Evolutionary conservation across 2,329 filamentous ascomycete genomes (phyloP).

Genomic region (Periglandula ipomoeae): DNA sequence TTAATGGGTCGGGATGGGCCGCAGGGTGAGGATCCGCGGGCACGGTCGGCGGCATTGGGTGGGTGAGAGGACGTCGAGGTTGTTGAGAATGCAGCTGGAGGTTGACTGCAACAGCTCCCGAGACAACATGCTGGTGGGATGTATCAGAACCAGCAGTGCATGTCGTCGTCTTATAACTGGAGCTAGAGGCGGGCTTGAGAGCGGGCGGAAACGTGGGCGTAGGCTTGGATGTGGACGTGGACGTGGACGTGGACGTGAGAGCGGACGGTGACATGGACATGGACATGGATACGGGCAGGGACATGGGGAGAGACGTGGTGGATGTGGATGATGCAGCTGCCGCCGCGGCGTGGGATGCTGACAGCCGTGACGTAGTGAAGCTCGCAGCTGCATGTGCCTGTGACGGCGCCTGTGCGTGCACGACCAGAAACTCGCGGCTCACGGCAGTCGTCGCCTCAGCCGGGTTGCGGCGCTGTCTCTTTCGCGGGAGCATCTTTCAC

Average conservation of each 20-base stretch:
- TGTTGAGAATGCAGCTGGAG: not conserved
- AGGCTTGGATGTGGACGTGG: not conserved
- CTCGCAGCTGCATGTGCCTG: not conserved
- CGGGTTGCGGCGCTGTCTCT: constrained; percentile 23
- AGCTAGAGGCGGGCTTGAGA: not conserved
- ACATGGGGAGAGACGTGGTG: not conserved
- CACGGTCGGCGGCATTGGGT: constrained; percentile 5
- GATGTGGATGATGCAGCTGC: not conserved
- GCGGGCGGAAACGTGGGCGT: not conserved
- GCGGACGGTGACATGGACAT: not conserved
- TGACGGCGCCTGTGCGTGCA: constrained; percentile 9
- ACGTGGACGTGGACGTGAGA: not conserved
- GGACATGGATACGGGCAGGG: not conserved
- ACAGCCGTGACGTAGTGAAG: constrained; percentile 5
- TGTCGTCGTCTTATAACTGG: not conserved
- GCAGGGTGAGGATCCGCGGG: not conserved
- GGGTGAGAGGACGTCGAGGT: not conserved
- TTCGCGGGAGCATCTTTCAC: constrained; percentile 23
- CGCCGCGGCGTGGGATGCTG: not conserved
- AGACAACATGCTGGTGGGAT: not conserved
- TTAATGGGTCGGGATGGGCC: not conserved
- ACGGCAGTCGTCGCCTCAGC: constrained; percentile 13
- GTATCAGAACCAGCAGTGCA: not conserved
- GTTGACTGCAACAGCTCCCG: not conserved
- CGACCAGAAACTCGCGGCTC: constrained; percentile 11